A percentile compares a stretch with the other conserved stretches of the same genome.
phyloP scores from a whole-genome alignment of 73 alveolate species.

The Tetrahymena thermophila region DNA sequence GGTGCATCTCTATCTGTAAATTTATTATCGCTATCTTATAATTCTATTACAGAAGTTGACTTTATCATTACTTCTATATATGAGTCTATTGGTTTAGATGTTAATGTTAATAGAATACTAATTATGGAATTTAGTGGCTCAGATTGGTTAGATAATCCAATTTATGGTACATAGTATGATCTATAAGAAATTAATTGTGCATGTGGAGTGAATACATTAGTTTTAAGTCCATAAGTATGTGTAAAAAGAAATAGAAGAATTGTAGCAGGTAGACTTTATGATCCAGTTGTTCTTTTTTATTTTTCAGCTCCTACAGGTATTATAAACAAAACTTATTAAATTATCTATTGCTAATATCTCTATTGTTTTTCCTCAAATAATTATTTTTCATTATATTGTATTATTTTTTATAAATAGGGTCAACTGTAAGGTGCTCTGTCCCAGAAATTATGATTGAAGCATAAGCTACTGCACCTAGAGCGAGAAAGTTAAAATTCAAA shows the following conservation, averaged over 20 bases:
- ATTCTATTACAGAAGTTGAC: neutral
- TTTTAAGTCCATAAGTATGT: neutral
- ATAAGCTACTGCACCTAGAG: neutral
- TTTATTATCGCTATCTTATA: neutral
- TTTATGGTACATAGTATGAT: neutral
- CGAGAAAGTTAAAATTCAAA: neutral
- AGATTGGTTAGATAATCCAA: neutral
- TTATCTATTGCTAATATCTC: too few relatives aligned
- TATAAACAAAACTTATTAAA: neutral
- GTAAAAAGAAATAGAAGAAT: neutral
- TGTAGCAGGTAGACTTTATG: neutral
- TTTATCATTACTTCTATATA: neutral
- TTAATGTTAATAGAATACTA: neutral
- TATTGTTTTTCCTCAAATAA: too few relatives aligned
- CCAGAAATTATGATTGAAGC: neutral
- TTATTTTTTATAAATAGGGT: neutral
- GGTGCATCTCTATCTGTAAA: neutral
- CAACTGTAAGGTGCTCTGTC: neutral
- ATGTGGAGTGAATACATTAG: neutral
- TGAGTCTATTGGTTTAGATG: neutral
- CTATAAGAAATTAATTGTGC: neutral
- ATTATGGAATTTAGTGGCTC: neutral
- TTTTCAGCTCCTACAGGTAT: neutral
- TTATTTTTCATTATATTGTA: too few relatives aligned
- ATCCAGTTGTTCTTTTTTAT: neutral